A percentile compares a stretch with the other conserved stretches of the same genome.
phyloP scores from a whole-genome alignment of 73 alveolate species.

The Effrenium voratum region DNA sequence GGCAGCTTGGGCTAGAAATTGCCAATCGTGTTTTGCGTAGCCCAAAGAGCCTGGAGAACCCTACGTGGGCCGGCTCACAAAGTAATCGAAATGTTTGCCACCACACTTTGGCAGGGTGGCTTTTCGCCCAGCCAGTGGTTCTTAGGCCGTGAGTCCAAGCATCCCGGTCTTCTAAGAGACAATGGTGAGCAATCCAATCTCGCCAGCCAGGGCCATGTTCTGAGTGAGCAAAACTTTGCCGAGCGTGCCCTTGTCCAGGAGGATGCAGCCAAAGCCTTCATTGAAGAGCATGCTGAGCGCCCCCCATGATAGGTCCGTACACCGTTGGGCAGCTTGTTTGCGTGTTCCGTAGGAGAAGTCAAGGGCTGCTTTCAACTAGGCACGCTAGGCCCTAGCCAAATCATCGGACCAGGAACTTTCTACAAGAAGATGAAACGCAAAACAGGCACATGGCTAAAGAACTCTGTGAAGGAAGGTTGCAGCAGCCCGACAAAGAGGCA shows the following conservation, averaged over 20 bases:
- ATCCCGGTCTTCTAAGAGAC: not conserved
- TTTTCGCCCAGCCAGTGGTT: not conserved
- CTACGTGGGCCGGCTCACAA: not conserved
- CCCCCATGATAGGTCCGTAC: not conserved
- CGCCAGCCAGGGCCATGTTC: not conserved
- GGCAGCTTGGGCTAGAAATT: not conserved
- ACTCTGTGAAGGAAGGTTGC: not conserved
- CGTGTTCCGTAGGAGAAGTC: not conserved
- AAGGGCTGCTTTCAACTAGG: not conserved
- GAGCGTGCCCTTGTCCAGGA: not conserved
- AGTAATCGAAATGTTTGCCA: not conserved
- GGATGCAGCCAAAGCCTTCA: not conserved
- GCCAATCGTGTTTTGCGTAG: not conserved
- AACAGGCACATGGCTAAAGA: not conserved
- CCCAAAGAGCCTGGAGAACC: not conserved
- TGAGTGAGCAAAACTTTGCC: not conserved
- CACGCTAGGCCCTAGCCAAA: not conserved
- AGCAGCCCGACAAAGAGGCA: not conserved
- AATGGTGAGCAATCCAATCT: not conserved
- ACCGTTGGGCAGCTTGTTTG: not conserved
- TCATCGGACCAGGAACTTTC: not conserved
- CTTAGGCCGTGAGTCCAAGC: not conserved
- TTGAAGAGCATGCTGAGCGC: not conserved
- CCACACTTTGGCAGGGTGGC: not conserved
- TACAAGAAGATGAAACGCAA: not conserved